phyloP scores from a whole-genome alignment of 2,329 filamentous ascomycete genomes.

The Aspergillus neotritici region DNA sequence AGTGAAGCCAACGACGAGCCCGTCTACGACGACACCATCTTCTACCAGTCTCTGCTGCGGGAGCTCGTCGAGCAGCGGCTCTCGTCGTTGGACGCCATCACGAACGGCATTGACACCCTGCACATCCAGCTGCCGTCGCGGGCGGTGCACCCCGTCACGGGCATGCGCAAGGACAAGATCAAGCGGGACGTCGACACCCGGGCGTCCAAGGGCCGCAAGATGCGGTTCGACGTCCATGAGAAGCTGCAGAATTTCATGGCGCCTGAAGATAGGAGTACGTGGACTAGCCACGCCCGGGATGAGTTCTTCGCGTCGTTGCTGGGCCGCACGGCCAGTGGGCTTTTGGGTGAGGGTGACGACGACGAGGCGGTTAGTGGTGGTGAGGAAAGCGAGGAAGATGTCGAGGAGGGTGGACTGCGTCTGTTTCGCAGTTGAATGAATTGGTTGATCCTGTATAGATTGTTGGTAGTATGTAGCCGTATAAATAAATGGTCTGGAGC shows the following conservation, averaged over 20 bases:
- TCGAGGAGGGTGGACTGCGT: slow-evolving; percentile 29
- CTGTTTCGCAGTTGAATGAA: slow-evolving; percentile 26
- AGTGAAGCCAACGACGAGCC: slow-evolving; percentile 34
- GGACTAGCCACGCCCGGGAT: slow-evolving; percentile 76
- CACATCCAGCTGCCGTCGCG: slow-evolving; percentile 33
- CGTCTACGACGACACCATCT: slow-evolving; percentile 90
- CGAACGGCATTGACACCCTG: slow-evolving; percentile 43
- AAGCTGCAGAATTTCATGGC: slow-evolving; percentile 99
- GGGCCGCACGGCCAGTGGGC: slow-evolving; percentile 57
- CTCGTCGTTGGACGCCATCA: slow-evolving; percentile 49
- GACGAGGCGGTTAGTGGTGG: slow-evolving; percentile 40
- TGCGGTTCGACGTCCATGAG: slow-evolving; percentile 92
- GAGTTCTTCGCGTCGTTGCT: slow-evolving; percentile 69
- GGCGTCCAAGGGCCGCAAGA: slow-evolving; percentile 89
- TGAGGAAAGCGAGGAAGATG: slow-evolving; percentile 26
- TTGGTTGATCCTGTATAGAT: slow-evolving; percentile 1
- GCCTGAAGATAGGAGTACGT: slow-evolving; percentile 71
- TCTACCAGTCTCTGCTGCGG: slow-evolving; percentile 89
- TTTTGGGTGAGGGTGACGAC: slow-evolving; percentile 55
- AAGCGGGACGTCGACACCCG: slow-evolving; percentile 85
- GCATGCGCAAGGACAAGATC: slow-evolving; percentile 56
- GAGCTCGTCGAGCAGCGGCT: slow-evolving; percentile 88
- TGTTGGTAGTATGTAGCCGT: slow-evolving; percentile 2
- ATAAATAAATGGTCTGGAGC: slow-evolving; percentile 1
- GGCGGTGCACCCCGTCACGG: slow-evolving; percentile 36